These are phyloP conservation scores for Zelopaecilomyces penicillatus DNA, from an alignment of 2,329 filamentous ascomycete species.

Conservation along the genomic window DNA sequence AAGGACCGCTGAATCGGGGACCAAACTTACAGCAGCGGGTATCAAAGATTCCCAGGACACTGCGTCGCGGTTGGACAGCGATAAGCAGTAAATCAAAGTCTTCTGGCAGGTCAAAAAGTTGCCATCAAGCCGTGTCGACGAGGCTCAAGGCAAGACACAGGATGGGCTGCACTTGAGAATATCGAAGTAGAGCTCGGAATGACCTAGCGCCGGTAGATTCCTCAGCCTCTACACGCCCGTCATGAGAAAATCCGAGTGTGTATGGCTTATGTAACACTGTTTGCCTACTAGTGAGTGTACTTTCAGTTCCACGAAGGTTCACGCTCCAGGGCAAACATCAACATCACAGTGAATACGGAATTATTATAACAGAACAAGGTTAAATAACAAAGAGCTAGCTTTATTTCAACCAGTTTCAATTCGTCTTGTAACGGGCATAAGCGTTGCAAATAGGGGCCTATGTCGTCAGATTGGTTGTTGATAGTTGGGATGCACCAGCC, in stretches of 20 bases:
- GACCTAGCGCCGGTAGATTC: conserved; percentile 17
- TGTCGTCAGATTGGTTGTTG: no score
- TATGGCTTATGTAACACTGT: conserved; percentile 11
- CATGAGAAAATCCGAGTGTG: conserved; percentile 11
- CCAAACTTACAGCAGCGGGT: conserved; percentile 11
- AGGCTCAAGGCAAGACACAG: conserved; percentile 7
- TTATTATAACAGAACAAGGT: no score
- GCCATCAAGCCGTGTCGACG: conserved; percentile 12
- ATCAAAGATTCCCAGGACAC: neutral
- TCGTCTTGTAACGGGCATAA: no score
- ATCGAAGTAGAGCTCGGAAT: conserved; percentile 13
- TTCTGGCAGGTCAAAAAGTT: conserved; percentile 11
- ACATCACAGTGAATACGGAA: no score
- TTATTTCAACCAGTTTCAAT: no score
- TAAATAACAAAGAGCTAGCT: no score
- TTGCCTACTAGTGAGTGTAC: no score
- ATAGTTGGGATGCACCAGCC: no score
- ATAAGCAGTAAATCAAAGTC: conserved; percentile 6
- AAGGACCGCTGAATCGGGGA: conserved; percentile 6
- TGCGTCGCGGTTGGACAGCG: neutral
- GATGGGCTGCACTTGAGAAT: conserved; percentile 9
- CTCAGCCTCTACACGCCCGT: conserved; percentile 9
- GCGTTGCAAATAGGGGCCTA: no score
- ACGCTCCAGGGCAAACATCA: no score
- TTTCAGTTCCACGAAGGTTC: no score